phyloP scores from a whole-genome alignment of 179 eudicot species.

The Amaranthus tricolor region DNA sequence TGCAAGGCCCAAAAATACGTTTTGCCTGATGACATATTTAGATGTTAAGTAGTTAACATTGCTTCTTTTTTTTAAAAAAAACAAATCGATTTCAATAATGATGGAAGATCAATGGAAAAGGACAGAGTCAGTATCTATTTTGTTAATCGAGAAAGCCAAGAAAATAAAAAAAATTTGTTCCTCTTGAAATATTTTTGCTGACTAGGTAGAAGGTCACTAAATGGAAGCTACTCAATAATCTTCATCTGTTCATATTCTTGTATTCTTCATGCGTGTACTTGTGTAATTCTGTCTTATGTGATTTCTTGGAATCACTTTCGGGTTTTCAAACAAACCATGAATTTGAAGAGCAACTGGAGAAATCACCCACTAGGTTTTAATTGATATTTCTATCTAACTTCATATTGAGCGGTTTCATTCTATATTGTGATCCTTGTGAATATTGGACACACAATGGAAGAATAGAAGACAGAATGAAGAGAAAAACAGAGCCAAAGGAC shows the following conservation, averaged over 20 bases:
- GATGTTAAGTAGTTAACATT: background rate
- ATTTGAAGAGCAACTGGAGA: background rate
- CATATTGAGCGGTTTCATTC: background rate
- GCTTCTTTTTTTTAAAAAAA: background rate
- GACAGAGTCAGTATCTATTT: background rate
- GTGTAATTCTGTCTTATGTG: background rate
- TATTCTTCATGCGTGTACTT: background rate
- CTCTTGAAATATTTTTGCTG: background rate
- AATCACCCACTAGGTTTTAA: background rate
- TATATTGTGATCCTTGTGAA: no score
- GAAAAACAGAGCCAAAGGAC: no score
- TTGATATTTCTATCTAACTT: background rate
- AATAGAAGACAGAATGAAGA: no score
- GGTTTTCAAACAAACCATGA: slow-evolving; percentile 7
- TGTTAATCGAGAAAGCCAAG: background rate
- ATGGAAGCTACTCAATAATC: background rate
- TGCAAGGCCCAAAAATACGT: background rate
- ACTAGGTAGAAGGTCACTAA: background rate
- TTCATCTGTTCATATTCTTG: background rate
- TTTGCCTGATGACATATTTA: background rate
- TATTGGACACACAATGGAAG: no score
- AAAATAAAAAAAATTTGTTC: no score
- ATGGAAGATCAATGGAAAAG: background rate
- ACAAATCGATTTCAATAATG: background rate
- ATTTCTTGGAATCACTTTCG: slow-evolving; percentile 3